phyloP scores from a whole-genome alignment of 2,329 filamentous ascomycete species.

The Aspergillus texensis region DNA sequence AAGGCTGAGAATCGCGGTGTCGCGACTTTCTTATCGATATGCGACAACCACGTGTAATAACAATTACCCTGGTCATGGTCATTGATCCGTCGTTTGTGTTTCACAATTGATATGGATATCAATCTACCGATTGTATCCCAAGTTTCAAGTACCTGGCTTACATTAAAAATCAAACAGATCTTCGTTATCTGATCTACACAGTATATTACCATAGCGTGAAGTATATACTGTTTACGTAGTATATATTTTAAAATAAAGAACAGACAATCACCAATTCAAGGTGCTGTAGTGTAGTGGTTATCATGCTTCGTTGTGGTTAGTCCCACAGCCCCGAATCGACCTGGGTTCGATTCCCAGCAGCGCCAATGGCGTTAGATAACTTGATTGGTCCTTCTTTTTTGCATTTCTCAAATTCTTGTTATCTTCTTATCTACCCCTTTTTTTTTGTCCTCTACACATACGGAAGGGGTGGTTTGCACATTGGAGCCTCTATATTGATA shows the following conservation, averaged over 20 bases:
- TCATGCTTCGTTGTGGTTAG: constrained; percentile 18
- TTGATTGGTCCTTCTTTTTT: constrained; percentile 15
- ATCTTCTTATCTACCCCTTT: neutral
- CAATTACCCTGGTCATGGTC: neutral
- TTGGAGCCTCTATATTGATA: neutral
- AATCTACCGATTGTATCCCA: neutral
- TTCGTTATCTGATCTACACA: neutral
- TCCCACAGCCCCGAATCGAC: neutral
- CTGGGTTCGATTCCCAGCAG: constrained; percentile 30
- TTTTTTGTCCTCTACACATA: neutral
- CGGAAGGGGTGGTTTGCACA: neutral
- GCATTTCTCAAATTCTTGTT: no score
- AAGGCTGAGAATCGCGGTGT: neutral
- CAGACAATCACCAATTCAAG: constrained; percentile 17
- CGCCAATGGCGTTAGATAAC: constrained; percentile 19
- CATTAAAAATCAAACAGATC: neutral
- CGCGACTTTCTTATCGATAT: constrained; percentile 1
- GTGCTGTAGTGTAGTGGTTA: constrained; percentile 30
- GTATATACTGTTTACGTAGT: rapidly evolving
- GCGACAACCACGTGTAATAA: neutral
- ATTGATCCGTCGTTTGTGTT: neutral
- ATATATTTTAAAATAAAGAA: neutral
- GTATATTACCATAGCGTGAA: neutral
- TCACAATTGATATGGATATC: neutral
- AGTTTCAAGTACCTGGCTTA: neutral